These are phyloP conservation scores for Lentinula aciculospora DNA, from an alignment of 768 basidiomycete genomes.

Conservation along the genomic window DNA sequence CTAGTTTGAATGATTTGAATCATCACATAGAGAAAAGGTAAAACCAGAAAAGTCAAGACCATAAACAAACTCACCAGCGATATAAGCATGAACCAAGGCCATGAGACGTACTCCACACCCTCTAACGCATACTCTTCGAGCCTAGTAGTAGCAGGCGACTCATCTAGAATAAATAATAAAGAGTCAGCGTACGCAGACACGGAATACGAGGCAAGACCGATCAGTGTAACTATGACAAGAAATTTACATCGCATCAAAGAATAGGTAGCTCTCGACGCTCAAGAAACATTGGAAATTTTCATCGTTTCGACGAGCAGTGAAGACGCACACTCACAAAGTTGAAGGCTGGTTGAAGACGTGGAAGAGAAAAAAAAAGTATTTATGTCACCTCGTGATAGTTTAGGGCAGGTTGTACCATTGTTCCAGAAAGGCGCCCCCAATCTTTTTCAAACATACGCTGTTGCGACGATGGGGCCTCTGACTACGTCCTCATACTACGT, in stretches of 20 bases:
- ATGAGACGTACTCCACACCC: background rate
- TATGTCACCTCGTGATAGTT: background rate
- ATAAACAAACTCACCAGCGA: background rate
- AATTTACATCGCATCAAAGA: conserved; percentile 47
- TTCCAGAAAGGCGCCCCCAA: too few relatives aligned
- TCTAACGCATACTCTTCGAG: background rate
- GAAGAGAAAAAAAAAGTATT: background rate
- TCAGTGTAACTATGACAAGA: conserved; percentile 95
- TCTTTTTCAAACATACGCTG: too few relatives aligned
- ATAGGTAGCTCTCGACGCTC: conserved; percentile 54
- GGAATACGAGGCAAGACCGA: conserved; percentile 30
- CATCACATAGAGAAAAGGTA: conserved; percentile 34
- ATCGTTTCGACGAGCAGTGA: conserved; percentile 41
- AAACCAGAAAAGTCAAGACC: conserved; percentile 3
- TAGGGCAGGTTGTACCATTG: background rate
- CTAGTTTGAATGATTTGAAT: conserved; percentile 80
- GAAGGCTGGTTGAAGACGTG: background rate
- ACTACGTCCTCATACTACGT: too few relatives aligned
- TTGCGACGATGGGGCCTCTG: too few relatives aligned
- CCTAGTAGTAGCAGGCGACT: background rate
- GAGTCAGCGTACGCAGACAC: background rate
- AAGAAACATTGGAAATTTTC: conserved; percentile 41
- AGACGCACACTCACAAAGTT: background rate
- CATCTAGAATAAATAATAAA: background rate
- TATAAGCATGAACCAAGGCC: background rate